A percentile compares a stretch with the other conserved stretches of the same genome.
Evolutionary conservation across 2,329 filamentous ascomycete species (phyloP).

Genomic region (Nemania serpens): DNA sequence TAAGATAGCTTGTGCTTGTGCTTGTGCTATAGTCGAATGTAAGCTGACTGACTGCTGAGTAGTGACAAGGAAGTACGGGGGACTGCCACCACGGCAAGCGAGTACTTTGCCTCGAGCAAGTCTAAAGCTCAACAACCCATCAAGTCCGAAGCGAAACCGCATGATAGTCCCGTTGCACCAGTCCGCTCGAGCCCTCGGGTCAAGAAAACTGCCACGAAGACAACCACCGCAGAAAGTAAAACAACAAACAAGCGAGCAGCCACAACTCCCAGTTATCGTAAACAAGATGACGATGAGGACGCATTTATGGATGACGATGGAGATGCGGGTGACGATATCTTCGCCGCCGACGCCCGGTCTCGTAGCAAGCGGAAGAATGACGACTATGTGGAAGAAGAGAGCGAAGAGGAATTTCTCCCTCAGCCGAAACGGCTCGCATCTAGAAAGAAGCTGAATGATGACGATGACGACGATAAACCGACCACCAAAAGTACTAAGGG

Average conservation of each 20-base stretch:
- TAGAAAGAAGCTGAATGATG: slow-evolving; percentile 44
- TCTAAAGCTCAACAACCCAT: slow-evolving; percentile 48
- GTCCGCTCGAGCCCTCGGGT: slow-evolving; percentile 59
- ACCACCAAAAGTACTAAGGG: slow-evolving; percentile 40
- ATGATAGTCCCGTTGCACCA: slow-evolving; percentile 48
- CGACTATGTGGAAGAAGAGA: slow-evolving; percentile 74
- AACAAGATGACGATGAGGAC: slow-evolving; percentile 57
- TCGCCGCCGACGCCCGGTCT: slow-evolving; percentile 71
- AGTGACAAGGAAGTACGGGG: slow-evolving; percentile 53
- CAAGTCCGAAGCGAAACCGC: slow-evolving; percentile 47
- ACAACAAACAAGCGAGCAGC: slow-evolving; percentile 50
- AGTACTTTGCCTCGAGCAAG: slow-evolving; percentile 60
- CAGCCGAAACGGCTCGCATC: slow-evolving; percentile 63
- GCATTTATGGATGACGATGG: slow-evolving; percentile 69
- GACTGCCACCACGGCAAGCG: slow-evolving; percentile 58
- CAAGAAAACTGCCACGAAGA: slow-evolving; percentile 45
- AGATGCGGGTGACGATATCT: slow-evolving; percentile 81
- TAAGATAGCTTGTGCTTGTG: slow-evolving; percentile 42
- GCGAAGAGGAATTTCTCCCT: slow-evolving; percentile 70
- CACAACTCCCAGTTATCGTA: slow-evolving; percentile 48
- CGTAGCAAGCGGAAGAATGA: slow-evolving; percentile 71
- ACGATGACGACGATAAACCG: slow-evolving; percentile 37
- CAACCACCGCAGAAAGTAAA: slow-evolving; percentile 40
- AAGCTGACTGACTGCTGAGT: slow-evolving; percentile 15
- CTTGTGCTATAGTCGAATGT: slow-evolving; percentile 3